phyloP scores from a whole-genome alignment of 305 asterid genomes.

The Plantago lanceolata region DNA sequence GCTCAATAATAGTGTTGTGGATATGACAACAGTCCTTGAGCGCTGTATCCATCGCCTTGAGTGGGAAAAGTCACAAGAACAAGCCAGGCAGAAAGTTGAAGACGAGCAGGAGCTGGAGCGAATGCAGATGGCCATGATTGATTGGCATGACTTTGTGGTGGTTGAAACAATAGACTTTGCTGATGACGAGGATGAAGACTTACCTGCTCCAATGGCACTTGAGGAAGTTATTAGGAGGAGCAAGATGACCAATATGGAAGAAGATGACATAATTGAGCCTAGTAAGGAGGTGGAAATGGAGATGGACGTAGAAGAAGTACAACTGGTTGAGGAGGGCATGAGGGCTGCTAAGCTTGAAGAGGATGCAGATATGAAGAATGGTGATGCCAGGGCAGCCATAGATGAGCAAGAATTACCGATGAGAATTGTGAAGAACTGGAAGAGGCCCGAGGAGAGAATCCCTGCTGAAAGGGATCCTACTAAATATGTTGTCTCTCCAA shows the following conservation, averaged over 20 bases:
- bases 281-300: slow-evolving; percentile 94
- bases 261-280: slow-evolving; percentile 69
- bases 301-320: slow-evolving; percentile 95
- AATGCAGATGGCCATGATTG: slow-evolving; percentile 85
- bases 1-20: slow-evolving; percentile 59
- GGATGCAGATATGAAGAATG: slow-evolving; percentile 46
- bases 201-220: slow-evolving; percentile 87
- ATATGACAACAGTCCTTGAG: slow-evolving; percentile 84
- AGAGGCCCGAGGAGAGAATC: slow-evolving; percentile 86
- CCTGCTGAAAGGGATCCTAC: slow-evolving; percentile 79
- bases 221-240: slow-evolving; percentile 92
- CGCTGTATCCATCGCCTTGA: slow-evolving; percentile 79
- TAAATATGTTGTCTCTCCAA: slow-evolving; percentile 69
- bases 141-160: slow-evolving; percentile 95
- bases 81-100: slow-evolving; percentile 89
- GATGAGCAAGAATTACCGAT: slow-evolving; percentile 80
- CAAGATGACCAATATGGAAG: slow-evolving; percentile 64
- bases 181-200: slow-evolving; percentile 90
- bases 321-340: slow-evolving; percentile 91
- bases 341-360: slow-evolving; percentile 78
- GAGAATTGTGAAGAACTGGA: slow-evolving; percentile 92
- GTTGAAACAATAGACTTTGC: slow-evolving; percentile 88
- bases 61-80: slow-evolving; percentile 89
- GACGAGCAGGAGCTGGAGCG: slow-evolving; percentile 87
- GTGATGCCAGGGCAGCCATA: slow-evolving; percentile 41